A percentile compares a stretch with the other conserved stretches of the same genome.
Evolutionary conservation across 345 rosid species (phyloP).

Genomic region (Stellera chamaejasme): DNA sequence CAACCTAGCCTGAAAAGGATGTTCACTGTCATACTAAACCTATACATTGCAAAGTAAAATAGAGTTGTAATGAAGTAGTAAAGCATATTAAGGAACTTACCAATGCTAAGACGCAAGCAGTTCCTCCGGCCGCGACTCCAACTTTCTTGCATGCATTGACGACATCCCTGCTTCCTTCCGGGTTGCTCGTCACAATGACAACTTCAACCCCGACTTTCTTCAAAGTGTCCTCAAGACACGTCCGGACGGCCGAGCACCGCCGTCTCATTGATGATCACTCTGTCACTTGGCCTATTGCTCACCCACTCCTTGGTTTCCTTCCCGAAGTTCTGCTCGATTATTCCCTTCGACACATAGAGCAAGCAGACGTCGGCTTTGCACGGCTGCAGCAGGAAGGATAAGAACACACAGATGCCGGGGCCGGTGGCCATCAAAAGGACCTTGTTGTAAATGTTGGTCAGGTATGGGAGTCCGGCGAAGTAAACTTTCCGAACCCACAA

Average conservation of each 20-base stretch:
- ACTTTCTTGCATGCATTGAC: constrained; percentile 55
- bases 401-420: constrained; percentile 75
- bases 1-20: too few species aligned
- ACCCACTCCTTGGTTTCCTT: constrained; percentile 49
- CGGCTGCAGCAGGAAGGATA: constrained; percentile 69
- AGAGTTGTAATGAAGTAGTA: too few species aligned
- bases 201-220: constrained; percentile 62
- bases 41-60: too few species aligned
- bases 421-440: constrained; percentile 78
- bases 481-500: constrained; percentile 74
- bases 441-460: constrained; percentile 61
- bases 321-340: constrained; percentile 64
- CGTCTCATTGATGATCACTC: constrained; percentile 65
- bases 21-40: too few species aligned
- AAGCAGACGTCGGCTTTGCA: constrained; percentile 47
- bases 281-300: constrained; percentile 39
- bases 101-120: too few species aligned
- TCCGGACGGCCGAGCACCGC: constrained; percentile 58
- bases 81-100: too few species aligned
- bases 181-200: constrained; percentile 82
- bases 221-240: constrained; percentile 67
- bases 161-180: constrained; percentile 79
- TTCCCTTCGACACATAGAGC: constrained; percentile 75
- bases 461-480: constrained; percentile 76
- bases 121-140: constrained; percentile 61